A percentile compares a stretch with the other conserved stretches of the same genome.
phyloP scores from a whole-genome alignment of 2,329 filamentous ascomycete genomes.

The Cercospora zeina region DNA sequence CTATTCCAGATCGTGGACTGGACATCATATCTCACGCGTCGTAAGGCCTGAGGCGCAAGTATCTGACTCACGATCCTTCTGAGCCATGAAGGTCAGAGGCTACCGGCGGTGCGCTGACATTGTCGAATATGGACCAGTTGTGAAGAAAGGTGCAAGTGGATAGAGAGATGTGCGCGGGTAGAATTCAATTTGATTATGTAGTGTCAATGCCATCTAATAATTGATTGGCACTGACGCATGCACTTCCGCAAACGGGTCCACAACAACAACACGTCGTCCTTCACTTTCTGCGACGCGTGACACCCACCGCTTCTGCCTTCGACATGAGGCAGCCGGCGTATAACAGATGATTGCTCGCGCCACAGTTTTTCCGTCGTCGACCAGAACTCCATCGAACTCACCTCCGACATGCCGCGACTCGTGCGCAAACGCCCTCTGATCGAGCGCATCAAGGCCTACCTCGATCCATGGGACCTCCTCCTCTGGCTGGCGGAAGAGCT shows the following conservation, averaged over 20 bases:
- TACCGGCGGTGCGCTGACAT: neutral
- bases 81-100: neutral
- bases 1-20: neutral
- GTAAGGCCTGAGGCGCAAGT: neutral
- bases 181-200: neutral
- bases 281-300: slow-evolving; percentile 8
- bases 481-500: slow-evolving; percentile 92
- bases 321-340: neutral
- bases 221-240: neutral
- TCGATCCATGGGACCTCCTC: slow-evolving; percentile 86
- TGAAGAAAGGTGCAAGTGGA: neutral
- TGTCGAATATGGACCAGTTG: no score
- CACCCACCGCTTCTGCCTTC: neutral
- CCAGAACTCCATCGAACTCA: no score
- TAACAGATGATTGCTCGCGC: neutral
- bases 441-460: slow-evolving; percentile 75
- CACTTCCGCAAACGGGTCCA: slow-evolving; percentile 3
- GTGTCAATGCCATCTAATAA: neutral
- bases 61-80: neutral
- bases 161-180: neutral
- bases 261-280: slow-evolving; percentile 10
- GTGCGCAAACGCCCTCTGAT: slow-evolving; percentile 76
- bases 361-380: neutral
- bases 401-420: slow-evolving; percentile 69
- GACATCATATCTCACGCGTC: neutral